These are phyloP conservation scores for Tricholoma terreum DNA, from an alignment of 768 basidiomycete genomes.

Conservation along the genomic window DNA sequence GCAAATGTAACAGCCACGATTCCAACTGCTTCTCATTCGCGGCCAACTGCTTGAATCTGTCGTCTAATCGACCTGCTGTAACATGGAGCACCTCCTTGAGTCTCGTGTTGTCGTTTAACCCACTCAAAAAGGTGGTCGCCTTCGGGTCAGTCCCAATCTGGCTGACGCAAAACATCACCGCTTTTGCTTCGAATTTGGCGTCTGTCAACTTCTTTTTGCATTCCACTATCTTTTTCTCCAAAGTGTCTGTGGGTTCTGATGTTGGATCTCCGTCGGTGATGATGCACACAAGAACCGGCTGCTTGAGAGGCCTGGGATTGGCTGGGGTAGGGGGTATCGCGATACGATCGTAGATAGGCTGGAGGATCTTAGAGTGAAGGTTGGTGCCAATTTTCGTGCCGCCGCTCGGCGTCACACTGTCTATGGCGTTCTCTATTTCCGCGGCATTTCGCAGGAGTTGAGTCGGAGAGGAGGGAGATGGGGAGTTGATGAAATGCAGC, in stretches of 20 bases:
- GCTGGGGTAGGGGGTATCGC: neutral
- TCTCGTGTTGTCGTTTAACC: neutral
- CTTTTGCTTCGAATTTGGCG: neutral
- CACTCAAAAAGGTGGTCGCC: neutral
- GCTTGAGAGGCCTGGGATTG: neutral
- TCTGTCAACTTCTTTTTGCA: neutral
- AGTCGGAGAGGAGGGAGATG: too few relatives aligned
- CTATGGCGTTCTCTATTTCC: neutral
- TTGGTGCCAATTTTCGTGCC: neutral
- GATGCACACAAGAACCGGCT: neutral
- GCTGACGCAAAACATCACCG: neutral
- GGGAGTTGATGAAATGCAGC: neutral
- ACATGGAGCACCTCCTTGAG: too few relatives aligned
- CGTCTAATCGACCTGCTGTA: too few relatives aligned
- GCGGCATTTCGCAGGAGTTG: too few relatives aligned
- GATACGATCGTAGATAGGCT: neutral
- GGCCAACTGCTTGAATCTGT: too few relatives aligned
- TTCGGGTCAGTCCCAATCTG: neutral
- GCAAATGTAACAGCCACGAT: too few relatives aligned
- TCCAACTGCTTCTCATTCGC: too few relatives aligned
- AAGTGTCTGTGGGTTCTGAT: neutral
- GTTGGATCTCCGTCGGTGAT: neutral
- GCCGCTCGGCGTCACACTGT: neutral
- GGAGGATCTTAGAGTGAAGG: neutral
- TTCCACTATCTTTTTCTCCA: neutral